These are phyloP conservation scores for Casuarina cunninghamiana DNA, from an alignment of 306 rosid species.

Conservation along the genomic window DNA sequence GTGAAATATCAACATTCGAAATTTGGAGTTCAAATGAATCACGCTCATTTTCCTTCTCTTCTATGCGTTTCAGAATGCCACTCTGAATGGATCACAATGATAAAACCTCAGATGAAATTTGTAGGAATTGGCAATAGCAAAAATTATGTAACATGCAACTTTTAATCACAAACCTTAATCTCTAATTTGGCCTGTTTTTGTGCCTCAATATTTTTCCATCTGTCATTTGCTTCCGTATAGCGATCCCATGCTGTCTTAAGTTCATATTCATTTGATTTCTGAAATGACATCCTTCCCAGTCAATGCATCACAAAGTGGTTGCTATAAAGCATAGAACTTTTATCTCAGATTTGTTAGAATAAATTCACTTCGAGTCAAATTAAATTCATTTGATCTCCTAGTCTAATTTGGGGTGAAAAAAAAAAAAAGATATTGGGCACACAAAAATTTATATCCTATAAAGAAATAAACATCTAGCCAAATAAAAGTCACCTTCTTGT, in stretches of 20 bases:
- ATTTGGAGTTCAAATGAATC: slow-evolving; percentile 45
- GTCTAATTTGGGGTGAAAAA: not conserved
- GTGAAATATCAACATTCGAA: slow-evolving; percentile 54
- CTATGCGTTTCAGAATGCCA: slow-evolving; percentile 63
- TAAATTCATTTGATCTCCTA: slow-evolving; percentile 14
- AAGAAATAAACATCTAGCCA: not conserved
- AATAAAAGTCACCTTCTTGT: slow-evolving; percentile 63
- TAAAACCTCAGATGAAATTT: slow-evolving; percentile 23
- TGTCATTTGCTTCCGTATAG: slow-evolving; percentile 66
- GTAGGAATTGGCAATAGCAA: slow-evolving; percentile 10
- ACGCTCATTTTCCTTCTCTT: slow-evolving; percentile 62
- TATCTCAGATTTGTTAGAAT: not conserved
- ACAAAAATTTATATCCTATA: not conserved
- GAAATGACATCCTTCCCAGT: slow-evolving; percentile 29
- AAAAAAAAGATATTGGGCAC: slow-evolving; percentile 1
- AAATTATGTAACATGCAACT: slow-evolving; percentile 6
- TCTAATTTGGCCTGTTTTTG: slow-evolving; percentile 57
- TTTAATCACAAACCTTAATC: slow-evolving; percentile 56
- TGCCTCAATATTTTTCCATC: slow-evolving; percentile 64
- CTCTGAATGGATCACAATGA: slow-evolving; percentile 50
- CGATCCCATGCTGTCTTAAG: slow-evolving; percentile 63
- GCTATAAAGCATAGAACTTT: not conserved
- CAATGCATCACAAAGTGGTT: slow-evolving; percentile 10
- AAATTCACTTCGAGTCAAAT: not conserved
- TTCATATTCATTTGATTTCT: slow-evolving; percentile 63